Percentiles rank a stretch among this genome's conserved stretches.
Evolutionary conservation across 495 filamentous ascomycete species (phyloP).

Genomic region (Niebla homalea): DNA sequence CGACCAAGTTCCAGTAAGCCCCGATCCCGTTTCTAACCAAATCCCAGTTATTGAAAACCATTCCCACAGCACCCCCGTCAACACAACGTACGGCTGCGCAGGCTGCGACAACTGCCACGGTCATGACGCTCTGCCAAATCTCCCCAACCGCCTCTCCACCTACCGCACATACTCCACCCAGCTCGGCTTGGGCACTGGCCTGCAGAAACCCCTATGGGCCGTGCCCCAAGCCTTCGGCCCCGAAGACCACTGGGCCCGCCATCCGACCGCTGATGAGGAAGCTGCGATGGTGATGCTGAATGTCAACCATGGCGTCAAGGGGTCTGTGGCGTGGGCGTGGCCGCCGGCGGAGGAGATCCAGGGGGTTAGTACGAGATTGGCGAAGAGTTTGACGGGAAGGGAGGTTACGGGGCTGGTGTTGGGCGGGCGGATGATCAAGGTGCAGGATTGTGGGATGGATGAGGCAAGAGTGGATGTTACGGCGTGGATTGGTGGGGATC

Average conservation of each 20-base stretch:
- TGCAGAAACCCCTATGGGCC: constrained; percentile 40
- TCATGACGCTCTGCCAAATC: constrained; percentile 33
- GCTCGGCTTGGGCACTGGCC: constrained; percentile 19
- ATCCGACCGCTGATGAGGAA: constrained; percentile 42
- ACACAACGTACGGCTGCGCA: constrained; percentile 54
- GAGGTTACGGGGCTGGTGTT: neutral
- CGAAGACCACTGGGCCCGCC: constrained; percentile 45
- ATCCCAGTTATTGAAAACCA: neutral
- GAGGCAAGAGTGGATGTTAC: neutral
- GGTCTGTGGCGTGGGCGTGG: constrained; percentile 27
- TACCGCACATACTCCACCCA: constrained; percentile 31
- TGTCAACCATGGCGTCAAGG: constrained; percentile 51
- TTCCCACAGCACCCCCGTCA: constrained; percentile 40
- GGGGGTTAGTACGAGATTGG: constrained; percentile 15
- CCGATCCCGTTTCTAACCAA: neutral
- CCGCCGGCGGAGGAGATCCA: constrained; percentile 17
- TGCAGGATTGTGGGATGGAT: neutral
- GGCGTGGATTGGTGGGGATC: neutral
- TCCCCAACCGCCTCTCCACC: constrained; percentile 38
- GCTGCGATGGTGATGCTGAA: constrained; percentile 46
- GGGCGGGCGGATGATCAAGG: neutral
- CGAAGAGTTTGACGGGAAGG: constrained; percentile 10
- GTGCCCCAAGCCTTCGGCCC: constrained; percentile 53
- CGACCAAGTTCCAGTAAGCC: constrained; percentile 21
- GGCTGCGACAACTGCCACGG: constrained; percentile 58